Base-by-base conservation (phyloP, 2,329 filamentous ascomycete genomes). In the Helminthosporium solani region DNA sequence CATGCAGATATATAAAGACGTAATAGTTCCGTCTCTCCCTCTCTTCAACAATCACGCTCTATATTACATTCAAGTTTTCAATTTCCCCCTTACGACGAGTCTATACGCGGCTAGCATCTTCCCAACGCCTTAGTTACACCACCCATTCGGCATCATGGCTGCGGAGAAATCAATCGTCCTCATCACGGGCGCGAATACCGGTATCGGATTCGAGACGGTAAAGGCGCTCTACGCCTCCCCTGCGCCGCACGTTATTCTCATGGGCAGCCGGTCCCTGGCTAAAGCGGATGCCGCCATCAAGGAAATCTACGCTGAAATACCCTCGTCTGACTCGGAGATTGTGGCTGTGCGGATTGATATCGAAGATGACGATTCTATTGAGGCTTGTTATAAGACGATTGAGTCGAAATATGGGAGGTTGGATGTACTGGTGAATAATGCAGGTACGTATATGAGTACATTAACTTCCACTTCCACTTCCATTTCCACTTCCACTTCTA, bases 121-220 rank as follows among this genome's bases (percentile, higher is more conserved):
- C n/a, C n/a, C n/a, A n/a, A n/a, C n/a, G n/a, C n/a, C n/a, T n/a
- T n/a, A n/a, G n/a, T n/a, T n/a, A n/a, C n/a, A n/a, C n/a, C n/a
- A n/a, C n/a, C n/a, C n/a, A n/a, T n/a, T n/a, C n/a, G n/a, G n/a
- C n/a, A n/a, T n/a, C n/a, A 61, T 64, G 52, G 46, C 61, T 3
- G 4, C 23, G 8, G 37, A 53, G 15, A 67, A 66, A 41, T 48
- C 53, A 15, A 69, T 80, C 48, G 61, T 83, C n/a, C 63, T 85
- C 34, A 75, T 85, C 51, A 85, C 82, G 2, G 82, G 83, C 28
- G 81, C 73, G 49, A 85, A 83, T 54, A 83, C 77, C 0, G 82
- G 82, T 14, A 75, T 86, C 16, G 83, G 84, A 2, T 78, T 75
- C 30, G 77, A 85, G 53, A 75, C 72, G 7, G 75, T 84, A 40